Evolutionary conservation across 75 land plant genomes (phyloP).

Genomic region (Selaginella moellendorffii): DNA sequence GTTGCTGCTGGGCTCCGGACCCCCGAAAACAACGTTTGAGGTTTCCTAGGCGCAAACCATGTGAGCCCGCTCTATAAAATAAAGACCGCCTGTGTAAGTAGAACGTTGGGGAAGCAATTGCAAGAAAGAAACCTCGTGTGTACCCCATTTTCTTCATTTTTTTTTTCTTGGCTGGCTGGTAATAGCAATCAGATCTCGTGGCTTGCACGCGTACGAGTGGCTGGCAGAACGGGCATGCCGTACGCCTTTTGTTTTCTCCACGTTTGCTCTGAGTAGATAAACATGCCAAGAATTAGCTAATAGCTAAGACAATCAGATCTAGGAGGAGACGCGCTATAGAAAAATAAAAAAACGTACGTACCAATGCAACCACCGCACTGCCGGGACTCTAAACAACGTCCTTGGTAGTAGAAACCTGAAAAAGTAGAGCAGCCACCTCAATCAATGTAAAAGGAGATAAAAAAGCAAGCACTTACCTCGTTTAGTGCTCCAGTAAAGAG

Average conservation of each 20-base stretch:
- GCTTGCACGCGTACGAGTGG: background rate
- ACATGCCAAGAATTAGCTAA: background rate
- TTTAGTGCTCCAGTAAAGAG: background rate
- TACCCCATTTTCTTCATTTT: too few species aligned
- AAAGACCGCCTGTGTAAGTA: background rate
- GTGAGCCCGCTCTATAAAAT: background rate
- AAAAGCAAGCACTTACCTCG: background rate
- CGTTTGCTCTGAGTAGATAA: background rate
- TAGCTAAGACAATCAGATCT: background rate
- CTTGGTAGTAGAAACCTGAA: background rate
- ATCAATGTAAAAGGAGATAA: background rate
- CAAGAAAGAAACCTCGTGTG: too few species aligned
- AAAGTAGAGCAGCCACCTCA: too few species aligned
- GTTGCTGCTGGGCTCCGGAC: too few species aligned
- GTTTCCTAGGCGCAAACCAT: background rate
- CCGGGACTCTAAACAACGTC: background rate
- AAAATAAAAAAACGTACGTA: too few species aligned
- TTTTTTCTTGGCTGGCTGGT: too few species aligned
- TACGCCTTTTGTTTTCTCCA: background rate
- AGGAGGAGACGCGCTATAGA: too few species aligned
- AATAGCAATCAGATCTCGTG: background rate
- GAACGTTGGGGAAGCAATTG: background rate
- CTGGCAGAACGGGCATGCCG: background rate
- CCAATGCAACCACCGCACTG: background rate
- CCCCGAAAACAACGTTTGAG: slow-evolving; percentile 1